Evolutionary conservation across 345 rosid genomes (phyloP), one percentile per base, ranked within the genome.

Genomic region (Noccaea bulbosa): DNA sequence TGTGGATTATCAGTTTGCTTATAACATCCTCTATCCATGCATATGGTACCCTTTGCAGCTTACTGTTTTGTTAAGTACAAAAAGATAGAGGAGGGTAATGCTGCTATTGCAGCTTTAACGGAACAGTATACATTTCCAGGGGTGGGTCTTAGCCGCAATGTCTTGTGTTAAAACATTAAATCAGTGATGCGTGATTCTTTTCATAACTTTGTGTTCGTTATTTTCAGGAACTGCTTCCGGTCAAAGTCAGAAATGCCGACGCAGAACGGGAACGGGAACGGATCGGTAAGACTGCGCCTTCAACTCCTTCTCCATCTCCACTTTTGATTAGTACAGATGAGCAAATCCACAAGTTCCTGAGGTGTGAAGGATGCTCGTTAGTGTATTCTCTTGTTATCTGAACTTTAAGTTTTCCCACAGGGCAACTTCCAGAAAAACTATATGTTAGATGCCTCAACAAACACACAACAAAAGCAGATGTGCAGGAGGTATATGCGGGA

Each of bases 11-110:
- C n/a, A 46, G 65, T 34, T 65, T 65, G 33, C 61, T 52, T 37
- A 27, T 48, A 70, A 48, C 41, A 50, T 54, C 9, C 24, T 47
- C 49, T 45, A 10, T 77, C 22, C 22, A 20, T 20, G 41, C 72
- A 37, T 71, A n/a, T 56, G 27, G 27, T 56, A 38, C 22, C 72
- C 22, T 60, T 12, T 73, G 70, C 82, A 90, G 98, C 86, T 50
- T 88, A 86, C 78, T 90, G 97, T 83, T 93, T 93, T 72, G 88
- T 90, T 37, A 93, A 93, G 79, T 93, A 84, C 82, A 78, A 80
- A 63, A 86, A 78, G 38, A 7, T 74, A 24, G 97, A 82, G 73
- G 97, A 88, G 79, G 93, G 88, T 75, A 84, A 65, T 45, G 79
- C 82, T 37, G 98, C 97, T 60, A 88, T 93, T 74, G 77, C 75